A percentile compares a stretch with the other conserved stretches of the same genome.
Conservation (phyloP, 208 protist genomes). For the Acanthamoeba sp. region DNA sequence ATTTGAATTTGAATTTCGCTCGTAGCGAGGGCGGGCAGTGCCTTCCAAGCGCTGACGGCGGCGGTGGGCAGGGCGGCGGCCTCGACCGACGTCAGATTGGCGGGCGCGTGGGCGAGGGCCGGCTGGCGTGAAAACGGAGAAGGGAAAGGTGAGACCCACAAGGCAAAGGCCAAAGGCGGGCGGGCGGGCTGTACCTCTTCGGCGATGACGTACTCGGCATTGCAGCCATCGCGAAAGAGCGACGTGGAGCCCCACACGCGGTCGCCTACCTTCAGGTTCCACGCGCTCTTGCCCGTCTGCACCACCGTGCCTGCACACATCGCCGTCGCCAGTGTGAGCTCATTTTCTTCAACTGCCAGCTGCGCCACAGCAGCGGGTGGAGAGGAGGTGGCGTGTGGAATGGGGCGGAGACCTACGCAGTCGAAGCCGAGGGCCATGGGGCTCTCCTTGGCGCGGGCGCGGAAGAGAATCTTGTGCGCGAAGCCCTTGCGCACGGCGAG, state of each 20-base stretch:
- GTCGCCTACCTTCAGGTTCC: slow-evolving; percentile 29
- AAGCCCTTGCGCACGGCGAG: slow-evolving; percentile 4
- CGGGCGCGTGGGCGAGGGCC: slow-evolving; percentile 2
- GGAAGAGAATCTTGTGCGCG: background rate
- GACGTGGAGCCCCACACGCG: slow-evolving; percentile 30
- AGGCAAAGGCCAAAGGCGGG: too few species aligned
- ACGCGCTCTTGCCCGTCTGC: slow-evolving; percentile 19
- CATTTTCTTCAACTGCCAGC: too few species aligned
- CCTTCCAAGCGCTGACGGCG: slow-evolving; percentile 20
- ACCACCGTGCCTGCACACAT: background rate
- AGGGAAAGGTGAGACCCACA: background rate
- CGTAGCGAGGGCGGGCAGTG: background rate
- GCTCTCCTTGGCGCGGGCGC: slow-evolving; percentile 15
- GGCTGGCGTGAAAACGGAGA: too few species aligned
- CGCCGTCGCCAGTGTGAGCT: background rate
- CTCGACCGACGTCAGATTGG: background rate
- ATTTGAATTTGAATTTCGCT: background rate
- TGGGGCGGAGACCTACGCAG: background rate
- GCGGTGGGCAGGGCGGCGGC: slow-evolving; percentile 13
- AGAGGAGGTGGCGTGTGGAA: too few species aligned
- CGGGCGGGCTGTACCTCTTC: slow-evolving; percentile 37
- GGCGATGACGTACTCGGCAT: slow-evolving; percentile 21
- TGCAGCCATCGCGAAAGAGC: slow-evolving; percentile 9
- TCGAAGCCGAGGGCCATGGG: slow-evolving; percentile 20
- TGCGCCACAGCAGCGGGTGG: too few species aligned